Evolutionary conservation across 2,329 filamentous ascomycete species (phyloP).

Genomic region (Bipolaris sorokiniana): DNA sequence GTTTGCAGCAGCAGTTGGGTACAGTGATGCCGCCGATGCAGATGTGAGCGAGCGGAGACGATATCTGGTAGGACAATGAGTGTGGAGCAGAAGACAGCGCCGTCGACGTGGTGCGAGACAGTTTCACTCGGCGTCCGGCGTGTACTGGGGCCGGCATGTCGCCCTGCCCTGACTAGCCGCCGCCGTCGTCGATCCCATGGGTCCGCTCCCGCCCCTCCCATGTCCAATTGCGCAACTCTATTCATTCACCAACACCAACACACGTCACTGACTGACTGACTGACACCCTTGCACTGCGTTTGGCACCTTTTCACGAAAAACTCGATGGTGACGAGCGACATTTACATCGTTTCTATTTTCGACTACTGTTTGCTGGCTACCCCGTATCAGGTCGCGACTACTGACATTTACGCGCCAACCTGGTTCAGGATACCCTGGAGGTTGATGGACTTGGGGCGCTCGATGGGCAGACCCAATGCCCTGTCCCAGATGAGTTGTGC

Average conservation of each 20-base stretch:
- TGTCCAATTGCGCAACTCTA: conserved; percentile 1
- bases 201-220: conserved; percentile 7
- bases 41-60: not conserved
- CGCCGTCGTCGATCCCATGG: conserved; percentile 18
- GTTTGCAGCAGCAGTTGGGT: not conserved
- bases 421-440: conserved; percentile 79
- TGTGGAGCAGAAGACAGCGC: conserved; percentile 9
- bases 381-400: not conserved
- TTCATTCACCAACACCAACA: not conserved
- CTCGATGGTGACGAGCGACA: no score
- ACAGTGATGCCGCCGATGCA: not conserved
- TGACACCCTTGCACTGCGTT: no score
- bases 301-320: no score
- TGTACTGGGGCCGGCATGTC: conserved; percentile 12
- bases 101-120: conserved; percentile 22
- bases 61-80: not conserved
- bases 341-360: not conserved
- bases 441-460: conserved; percentile 97
- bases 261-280: not conserved
- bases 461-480: conserved; percentile 90
- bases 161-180: conserved; percentile 19
- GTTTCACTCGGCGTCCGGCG: conserved; percentile 9
- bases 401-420: conserved; percentile 40
- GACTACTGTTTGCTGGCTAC: not conserved
- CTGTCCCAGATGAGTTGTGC: conserved; percentile 97